These are phyloP conservation scores for Capsicum rhomboideum DNA, from an alignment of 257 asterid species.

Conservation along the genomic window DNA sequence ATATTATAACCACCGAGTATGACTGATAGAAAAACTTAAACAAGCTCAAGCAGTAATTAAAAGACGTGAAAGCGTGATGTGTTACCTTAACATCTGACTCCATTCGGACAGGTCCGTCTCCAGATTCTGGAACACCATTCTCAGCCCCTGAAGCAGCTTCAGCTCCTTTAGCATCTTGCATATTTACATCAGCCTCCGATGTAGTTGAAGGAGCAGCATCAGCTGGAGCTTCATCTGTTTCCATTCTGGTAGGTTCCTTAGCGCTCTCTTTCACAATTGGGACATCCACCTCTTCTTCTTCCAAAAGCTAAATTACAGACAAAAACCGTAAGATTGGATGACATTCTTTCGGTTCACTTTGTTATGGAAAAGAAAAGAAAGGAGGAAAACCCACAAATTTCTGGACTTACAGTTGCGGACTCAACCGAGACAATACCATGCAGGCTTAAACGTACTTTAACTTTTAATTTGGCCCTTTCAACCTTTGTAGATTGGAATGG, in stretches of 20 bases:
- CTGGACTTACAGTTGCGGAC: constrained; percentile 63
- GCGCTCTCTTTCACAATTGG: constrained; percentile 46
- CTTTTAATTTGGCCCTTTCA: constrained; percentile 66
- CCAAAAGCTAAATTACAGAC: constrained; percentile 50
- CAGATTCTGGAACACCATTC: constrained; percentile 57
- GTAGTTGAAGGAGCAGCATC: constrained; percentile 37
- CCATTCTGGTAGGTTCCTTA: constrained; percentile 68
- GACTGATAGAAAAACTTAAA: not conserved
- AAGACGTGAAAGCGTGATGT: not conserved
- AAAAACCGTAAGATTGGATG: not conserved
- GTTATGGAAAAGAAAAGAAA: not conserved
- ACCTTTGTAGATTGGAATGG: constrained; percentile 62
- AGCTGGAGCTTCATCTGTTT: constrained; percentile 30
- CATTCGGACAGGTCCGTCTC: constrained; percentile 62
- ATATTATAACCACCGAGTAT: not conserved
- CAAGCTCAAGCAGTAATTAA: not conserved
- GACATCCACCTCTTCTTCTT: constrained; percentile 81
- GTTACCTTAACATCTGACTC: constrained; percentile 85
- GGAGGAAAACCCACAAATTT: not conserved
- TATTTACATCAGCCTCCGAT: constrained; percentile 43
- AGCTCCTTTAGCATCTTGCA: constrained; percentile 50
- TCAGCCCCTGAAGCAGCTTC: constrained; percentile 49
- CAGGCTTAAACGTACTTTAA: constrained; percentile 71
- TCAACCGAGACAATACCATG: constrained; percentile 82
- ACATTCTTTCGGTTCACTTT: not conserved